Base-by-base conservation (phyloP, 257 asterid species). In the Lycium barbarum region DNA sequence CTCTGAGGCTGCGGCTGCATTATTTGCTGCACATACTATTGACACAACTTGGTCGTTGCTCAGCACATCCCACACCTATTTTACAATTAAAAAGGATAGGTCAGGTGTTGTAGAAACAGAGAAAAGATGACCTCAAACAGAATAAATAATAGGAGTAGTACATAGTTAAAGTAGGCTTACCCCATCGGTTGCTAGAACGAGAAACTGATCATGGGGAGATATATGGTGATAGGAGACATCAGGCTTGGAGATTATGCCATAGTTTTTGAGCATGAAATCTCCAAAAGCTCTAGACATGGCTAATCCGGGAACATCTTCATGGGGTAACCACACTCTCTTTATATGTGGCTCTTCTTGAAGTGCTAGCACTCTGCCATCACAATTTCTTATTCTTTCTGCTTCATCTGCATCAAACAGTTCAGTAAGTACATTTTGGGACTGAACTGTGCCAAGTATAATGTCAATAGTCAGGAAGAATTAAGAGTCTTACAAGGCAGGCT, bases 271-370 rank as follows among this genome's bases (percentile, higher is more conserved):
- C 65, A 91, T 66, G 4, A 94, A 94, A 83, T 96, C 99, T 2
- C 98, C 98, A 5, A 94, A 93, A 36, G 97, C 96, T 15, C 95
- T 90, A 15, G 99, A 92, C 97, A 94, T 96, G 79, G 99, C 99
- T 10, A 96, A 91, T 62, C 99, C 99, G 1, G 98, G 98, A 26
- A 93, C 89, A 53, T 96, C 92, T 0, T 91, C 93, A 3, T 92
- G 9, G 5, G 99, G 99, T 2, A 94, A 87, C 98, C 98, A 96
- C 40, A 96, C 98, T 63, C 98, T 86, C 22, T 89, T 89, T 13
- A 93, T 84, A 78, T 96, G 97, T 2, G 97, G 89, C 76, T 94
- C 96, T 85, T 91, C 96, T 83, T 91, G 84, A 18, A 90, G 84
- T 10, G 97, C 95, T 26, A 93, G 85, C 17, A 95, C 96, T 57